Evolutionary conservation across 2,329 filamentous ascomycete genomes (phyloP), one percentile per base, ranked within the genome.

Genomic region (Apiospora koreana): DNA sequence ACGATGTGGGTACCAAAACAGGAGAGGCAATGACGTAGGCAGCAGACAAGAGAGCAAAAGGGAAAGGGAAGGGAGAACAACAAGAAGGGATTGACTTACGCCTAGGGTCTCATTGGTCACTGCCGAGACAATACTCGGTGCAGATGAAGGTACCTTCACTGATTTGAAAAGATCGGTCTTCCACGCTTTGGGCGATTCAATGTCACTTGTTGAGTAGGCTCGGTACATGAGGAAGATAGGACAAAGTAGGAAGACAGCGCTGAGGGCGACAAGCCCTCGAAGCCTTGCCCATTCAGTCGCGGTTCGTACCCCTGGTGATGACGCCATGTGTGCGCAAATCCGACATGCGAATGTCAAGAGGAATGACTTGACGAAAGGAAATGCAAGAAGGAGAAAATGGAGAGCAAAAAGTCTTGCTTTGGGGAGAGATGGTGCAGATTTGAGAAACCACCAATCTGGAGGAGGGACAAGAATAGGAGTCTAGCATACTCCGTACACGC

Each of bases 91-190:
- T 43, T 42, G 1, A 42, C 66, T 68, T 68, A 68, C 66, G 12
- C 66, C 66, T 28, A 68, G 66, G n/a, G 66, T 68, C 16, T 18
- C 43, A 16, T 68, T 68, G n/a, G 66, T 66, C 21, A 45, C 64
- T 21, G 64, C 64, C 41, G 41, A 43, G 64, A 66, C 16, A 4
- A 45, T 25, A 25, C 41, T 43, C 7, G 23, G 41, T 6, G 64
- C n/a, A 3, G 64, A 66, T 7, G 64, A 23, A 7, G 64, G 64
- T 8, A 66, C 43, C 64, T 66, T 41, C 14, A n/a, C 23, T 14
- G 41, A 16, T n/a, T 45, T 45, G 7, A 45, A 12, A 21, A 25
- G 14, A 28, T 66, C 43, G 41, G 43, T 9, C 64, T 41, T 66
- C 64, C 28, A 45, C 23, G 43, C 42, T 14, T 45, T 31, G 41